Conservation (phyloP, 371 early-diverging fungal genomes). For the Circinella umbellata region DNA sequence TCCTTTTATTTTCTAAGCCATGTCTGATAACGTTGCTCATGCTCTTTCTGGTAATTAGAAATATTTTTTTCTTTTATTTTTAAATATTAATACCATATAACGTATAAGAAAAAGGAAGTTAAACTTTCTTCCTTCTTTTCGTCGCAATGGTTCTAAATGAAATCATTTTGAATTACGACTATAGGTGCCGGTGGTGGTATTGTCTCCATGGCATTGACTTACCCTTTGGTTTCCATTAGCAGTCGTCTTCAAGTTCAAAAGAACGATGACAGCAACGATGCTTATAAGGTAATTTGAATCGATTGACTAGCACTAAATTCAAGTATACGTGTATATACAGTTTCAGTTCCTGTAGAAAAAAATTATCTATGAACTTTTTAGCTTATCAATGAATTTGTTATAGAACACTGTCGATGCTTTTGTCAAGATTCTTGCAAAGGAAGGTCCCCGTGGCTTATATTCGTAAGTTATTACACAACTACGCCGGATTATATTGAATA, state of each 20-base stretch:
- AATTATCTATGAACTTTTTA: no score
- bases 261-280: conserved; percentile 59
- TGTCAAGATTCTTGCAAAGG: conserved; percentile 84
- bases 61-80: neutral
- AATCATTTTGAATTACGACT: no score
- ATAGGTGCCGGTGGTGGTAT: conserved; percentile 96
- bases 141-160: no score
- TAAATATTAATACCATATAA: neutral
- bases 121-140: neutral
- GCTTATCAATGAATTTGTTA: neutral
- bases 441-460: conserved; percentile 90
- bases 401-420: conserved; percentile 80
- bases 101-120: no score
- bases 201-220: conserved; percentile 92
- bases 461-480: conserved; percentile 61
- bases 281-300: conserved; percentile 60
- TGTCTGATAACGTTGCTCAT: conserved; percentile 95
- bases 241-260: conserved; percentile 90
- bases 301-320: no score
- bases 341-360: neutral
- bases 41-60: conserved; percentile 57
- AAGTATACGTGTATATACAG: no score
- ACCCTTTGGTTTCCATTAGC: conserved; percentile 92
- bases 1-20: conserved; percentile 23
- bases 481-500: neutral